Base-by-base conservation (phyloP, 2,329 filamentous ascomycete genomes). In the Tolypocladium guangdongense region DNA sequence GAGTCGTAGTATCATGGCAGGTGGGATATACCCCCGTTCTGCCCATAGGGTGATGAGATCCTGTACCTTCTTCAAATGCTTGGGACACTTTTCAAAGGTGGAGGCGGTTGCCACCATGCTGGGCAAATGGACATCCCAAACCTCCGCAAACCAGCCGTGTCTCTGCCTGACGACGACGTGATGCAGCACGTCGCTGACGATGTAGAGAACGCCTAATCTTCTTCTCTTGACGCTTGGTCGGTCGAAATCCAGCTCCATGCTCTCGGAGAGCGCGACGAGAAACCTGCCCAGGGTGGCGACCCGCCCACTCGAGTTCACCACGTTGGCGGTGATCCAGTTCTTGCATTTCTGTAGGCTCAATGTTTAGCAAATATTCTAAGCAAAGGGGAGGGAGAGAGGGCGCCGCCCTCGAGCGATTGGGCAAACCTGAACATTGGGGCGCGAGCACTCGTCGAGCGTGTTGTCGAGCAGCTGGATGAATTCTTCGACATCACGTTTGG, bases 371-470 rank as follows among this genome's bases (percentile, higher is more conserved):
- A 52, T 48, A 45, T 41, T 51, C 55, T 47, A 53, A 55, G 46
- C 43, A 35, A 35, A 48, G 14, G 33, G 4, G 24, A 49, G 33
- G 45, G 49, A 57, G 54, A 55, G 45, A 24, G 22, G 24, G 16
- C 14, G 52, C 32, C 10, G 35, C 27, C 61, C 57, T 58, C 56
- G 58, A 64, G 61, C 58, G 56, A 65, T 63, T 60, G 69, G 66
- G 77, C 86, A 90, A 88, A 93, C 88, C 88, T 93, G 88, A 78
- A 93, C 86, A 76, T 92, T 90, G 76, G 77, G 73, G 65, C 83
- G 79, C 64, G 87, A 88, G 80, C 88, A 92, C 74, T 83, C 80
- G 71, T 78, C 72, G 65, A 88, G 72, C 62, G 80, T 79, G 66
- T 77, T 73, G 68, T 84, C 79, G 63, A 93, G 76, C 55, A 83